A percentile compares a stretch with the other conserved stretches of the same genome.
phyloP scores from a whole-genome alignment of 352 stramenopile genomes.

The Pythium myriotylum region DNA sequence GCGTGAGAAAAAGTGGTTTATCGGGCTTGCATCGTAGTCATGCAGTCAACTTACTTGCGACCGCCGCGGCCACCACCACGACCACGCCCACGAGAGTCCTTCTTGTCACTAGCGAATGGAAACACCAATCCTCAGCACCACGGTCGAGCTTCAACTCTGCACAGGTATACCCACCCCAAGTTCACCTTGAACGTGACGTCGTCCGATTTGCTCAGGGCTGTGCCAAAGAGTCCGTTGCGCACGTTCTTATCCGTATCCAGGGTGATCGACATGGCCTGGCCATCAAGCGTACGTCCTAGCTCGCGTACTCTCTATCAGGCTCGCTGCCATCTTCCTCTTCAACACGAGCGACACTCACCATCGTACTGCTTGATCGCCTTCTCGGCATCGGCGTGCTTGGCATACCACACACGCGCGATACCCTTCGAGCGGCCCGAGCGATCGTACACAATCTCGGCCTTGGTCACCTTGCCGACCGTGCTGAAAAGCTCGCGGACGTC shows the following conservation, averaged over 20 bases:
- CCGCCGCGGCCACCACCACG: constrained; percentile 34
- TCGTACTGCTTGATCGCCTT: constrained; percentile 87
- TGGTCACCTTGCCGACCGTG: constrained; percentile 75
- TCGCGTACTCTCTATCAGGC: not conserved
- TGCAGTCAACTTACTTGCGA: constrained; percentile 16
- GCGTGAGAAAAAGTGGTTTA: no score
- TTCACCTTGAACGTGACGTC: constrained; percentile 85
- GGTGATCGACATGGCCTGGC: constrained; percentile 75
- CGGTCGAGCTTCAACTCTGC: not conserved
- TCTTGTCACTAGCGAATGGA: constrained; percentile 12
- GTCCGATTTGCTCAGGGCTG: constrained; percentile 54
- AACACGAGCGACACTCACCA: constrained; percentile 32
- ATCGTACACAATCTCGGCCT: constrained; percentile 84
- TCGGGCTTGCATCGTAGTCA: no score
- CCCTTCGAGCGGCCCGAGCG: constrained; percentile 82
- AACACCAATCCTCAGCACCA: not conserved
- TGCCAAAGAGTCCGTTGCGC: constrained; percentile 77
- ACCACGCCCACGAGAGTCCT: constrained; percentile 32
- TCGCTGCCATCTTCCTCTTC: not conserved
- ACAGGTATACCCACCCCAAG: constrained; percentile 48
- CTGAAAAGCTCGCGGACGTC: constrained; percentile 80
- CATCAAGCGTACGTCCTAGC: constrained; percentile 70
- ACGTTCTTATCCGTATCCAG: constrained; percentile 75
- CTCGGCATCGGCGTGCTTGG: constrained; percentile 63
- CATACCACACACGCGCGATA: constrained; percentile 79